Evolutionary conservation across 345 rosid species (phyloP), one percentile per base, ranked within the genome.

Genomic region (Salix arbutifolia): DNA sequence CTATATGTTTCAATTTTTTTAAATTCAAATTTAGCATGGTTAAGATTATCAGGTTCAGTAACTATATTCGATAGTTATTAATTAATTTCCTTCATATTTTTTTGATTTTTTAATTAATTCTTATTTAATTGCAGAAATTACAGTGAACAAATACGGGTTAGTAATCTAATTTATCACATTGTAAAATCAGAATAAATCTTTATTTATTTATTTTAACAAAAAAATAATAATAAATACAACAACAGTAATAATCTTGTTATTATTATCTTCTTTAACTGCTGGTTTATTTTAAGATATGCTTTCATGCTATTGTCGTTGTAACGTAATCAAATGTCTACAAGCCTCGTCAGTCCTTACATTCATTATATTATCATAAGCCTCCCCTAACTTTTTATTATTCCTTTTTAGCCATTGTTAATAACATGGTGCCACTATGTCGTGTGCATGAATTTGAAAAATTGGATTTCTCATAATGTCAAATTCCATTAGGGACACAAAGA

Each of bases 301-400:
- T 8, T 26, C 56, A 56, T 67, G 25, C 75, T 42, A 5, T 61
- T 62, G 70, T n/a, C n/a, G n/a, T 70, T 75, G 75, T 77, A 77
- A 23, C 80, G 75, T 77, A 71, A 77, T 74, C n/a, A 62, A 67
- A 65, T 77, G 76, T 77, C 69, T 46, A 23, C 21, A 13, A 33
- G 40, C 23, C 38, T 33, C 5, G 31, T 71, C 30, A 2, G 33
- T 7, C 40, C 31, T 40, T 6, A 67, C 67, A 19, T 46, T 35
- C 11, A 7, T 11, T 10, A 4, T 19, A 40, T 33, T 21, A 33
- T 75, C 26, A 26, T 2, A 26, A 35, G 7, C 37, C 37, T 62
- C 8, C 64, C 60, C 40, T 42, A 23, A 8, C 17, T 56, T 56
- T 37, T 26, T 2, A 56, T 16, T 18, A 56, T 40, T 25, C n/a